Evolutionary conservation across 2,329 filamentous ascomycete species (phyloP).

Genomic region (Alternaria longipes): DNA sequence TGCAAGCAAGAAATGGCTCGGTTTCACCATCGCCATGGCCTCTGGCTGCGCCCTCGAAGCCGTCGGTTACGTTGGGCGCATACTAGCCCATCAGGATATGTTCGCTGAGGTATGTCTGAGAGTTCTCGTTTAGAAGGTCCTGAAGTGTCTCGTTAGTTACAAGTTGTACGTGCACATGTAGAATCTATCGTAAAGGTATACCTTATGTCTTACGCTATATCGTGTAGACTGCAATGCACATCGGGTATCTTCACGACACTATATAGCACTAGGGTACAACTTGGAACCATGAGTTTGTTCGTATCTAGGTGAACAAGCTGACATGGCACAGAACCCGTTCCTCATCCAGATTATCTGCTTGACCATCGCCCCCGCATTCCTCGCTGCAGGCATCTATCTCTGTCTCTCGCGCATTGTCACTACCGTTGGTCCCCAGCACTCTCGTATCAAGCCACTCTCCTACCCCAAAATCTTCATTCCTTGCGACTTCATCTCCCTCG

Average conservation of each 20-base stretch:
- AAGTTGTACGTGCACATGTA: background rate
- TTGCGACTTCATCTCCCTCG: constrained; percentile 58
- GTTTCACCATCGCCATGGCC: constrained; percentile 61
- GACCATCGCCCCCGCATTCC: constrained; percentile 63
- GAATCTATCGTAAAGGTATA: background rate
- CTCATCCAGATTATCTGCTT: constrained; percentile 73
- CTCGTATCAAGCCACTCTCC: constrained; percentile 55
- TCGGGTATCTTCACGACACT: background rate
- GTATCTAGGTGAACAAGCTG: background rate
- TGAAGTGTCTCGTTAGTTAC: background rate
- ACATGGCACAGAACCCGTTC: constrained; percentile 60
- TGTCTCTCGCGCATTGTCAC: constrained; percentile 60
- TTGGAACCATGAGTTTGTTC: background rate
- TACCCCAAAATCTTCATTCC: constrained; percentile 63
- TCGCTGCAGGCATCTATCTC: constrained; percentile 72
- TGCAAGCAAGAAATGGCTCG: constrained; percentile 50
- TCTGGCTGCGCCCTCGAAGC: constrained; percentile 67
- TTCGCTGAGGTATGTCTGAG: constrained; percentile 56
- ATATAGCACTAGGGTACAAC: background rate
- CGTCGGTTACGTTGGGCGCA: constrained; percentile 69
- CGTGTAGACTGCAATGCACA: background rate
- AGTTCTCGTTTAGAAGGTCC: background rate
- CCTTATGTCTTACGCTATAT: background rate
- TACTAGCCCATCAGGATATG: constrained; percentile 66
- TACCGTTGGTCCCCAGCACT: constrained; percentile 52